Evolutionary conservation across 805 yeast genomes (phyloP).

Genomic region (Ogataea ramenticola): DNA sequence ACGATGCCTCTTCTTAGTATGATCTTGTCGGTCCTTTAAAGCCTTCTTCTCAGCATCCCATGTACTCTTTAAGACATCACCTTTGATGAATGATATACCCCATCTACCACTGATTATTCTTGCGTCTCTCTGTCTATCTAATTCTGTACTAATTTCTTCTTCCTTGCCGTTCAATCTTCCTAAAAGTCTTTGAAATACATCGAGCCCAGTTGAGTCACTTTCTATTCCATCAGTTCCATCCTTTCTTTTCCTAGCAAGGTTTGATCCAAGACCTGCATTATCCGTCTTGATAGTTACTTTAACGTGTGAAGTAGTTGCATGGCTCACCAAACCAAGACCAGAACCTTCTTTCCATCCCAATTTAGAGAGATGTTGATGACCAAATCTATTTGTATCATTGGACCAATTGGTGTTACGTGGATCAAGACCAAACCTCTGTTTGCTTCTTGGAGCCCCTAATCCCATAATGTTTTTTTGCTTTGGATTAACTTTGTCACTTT

Average conservation of each 20-base stretch:
- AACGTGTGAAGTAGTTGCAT: conserved; percentile 73
- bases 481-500: no score
- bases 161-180: conserved; percentile 88
- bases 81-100: conserved; percentile 84
- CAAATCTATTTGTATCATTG: conserved; percentile 74
- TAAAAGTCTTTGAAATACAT: conserved; percentile 83
- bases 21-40: conserved; percentile 9
- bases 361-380: conserved; percentile 74
- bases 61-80: conserved; percentile 76
- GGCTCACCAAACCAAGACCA: conserved; percentile 70
- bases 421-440: conserved; percentile 83
- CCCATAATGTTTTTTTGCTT: conserved; percentile 46
- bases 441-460: conserved; percentile 70
- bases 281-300: conserved; percentile 80
- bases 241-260: conserved; percentile 35
- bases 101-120: conserved; percentile 75
- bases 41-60: conserved; percentile 57
- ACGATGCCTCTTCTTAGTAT: conserved; percentile 11
- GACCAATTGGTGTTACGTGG: conserved; percentile 96
- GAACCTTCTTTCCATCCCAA: conserved; percentile 91
- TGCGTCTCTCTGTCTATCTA: conserved; percentile 62
- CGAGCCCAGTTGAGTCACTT: conserved; percentile 81
- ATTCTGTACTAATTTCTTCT: conserved; percentile 52
- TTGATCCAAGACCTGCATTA: conserved; percentile 85
- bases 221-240: conserved; percentile 59